Evolutionary conservation across 345 rosid species (phyloP), one percentile per base, ranked within the genome.

Genomic region (Camelina laxa): DNA sequence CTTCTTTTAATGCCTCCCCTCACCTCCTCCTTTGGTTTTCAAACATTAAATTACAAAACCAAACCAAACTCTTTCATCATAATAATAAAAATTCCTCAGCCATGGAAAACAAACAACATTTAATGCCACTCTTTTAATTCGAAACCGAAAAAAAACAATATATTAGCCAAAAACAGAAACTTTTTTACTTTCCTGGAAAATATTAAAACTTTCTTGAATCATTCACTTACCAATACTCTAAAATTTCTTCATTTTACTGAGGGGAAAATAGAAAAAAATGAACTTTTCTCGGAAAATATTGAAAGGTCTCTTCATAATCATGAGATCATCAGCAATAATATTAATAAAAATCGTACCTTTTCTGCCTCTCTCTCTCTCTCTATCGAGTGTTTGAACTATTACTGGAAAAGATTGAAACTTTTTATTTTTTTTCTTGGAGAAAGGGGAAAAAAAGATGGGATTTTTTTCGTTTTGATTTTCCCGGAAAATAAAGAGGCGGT

Each of bases 41-140:
- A 79, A 27, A 27, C 84, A 84, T 83, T 84, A 13, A 75, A 85
- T 72, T 81, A 73, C 61, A 9, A 21, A 21, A 75, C 75, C 70
- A 53, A 74, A 78, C 86, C 49, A 33, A 33, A 33, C 36, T 9
- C 36, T 33, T 33, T 33, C 36, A 33, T 6, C 14, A 73, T 70
- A 60, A 12, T n/a, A 38, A 20, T 19, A 35, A 20, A 60, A 75
- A 77, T 47, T 38, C 38, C 50, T 67, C 65, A 69, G 31, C 80
- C 68, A 49, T 69, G 31, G 27, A 78, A 82, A 69, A 30, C 11
- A 82, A 69, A 30, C 11, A 78, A 69, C 67, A 75, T 69, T 59
- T 42, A 60, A 20, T 78, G 71, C 67, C 1, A 17, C 21, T 4
- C 63, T 41, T 66, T 67, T 67, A 13, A 33, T 45, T 65, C 35